phyloP scores from a whole-genome alignment of 106 monocot species.

The Hemerocallis citrina region DNA sequence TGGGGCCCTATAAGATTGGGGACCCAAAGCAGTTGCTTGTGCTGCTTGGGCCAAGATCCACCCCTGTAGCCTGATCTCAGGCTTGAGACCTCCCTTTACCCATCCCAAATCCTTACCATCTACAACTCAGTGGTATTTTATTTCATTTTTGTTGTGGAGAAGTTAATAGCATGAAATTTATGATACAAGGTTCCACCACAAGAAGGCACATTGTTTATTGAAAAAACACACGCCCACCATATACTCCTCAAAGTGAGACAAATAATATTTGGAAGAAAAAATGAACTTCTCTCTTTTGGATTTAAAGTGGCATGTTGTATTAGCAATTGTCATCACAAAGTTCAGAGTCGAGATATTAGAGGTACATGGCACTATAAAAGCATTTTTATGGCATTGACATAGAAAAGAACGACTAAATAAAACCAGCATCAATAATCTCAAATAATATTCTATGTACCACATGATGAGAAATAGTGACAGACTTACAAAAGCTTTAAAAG shows the following conservation, averaged over 20 bases:
- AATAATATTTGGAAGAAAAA: not conserved
- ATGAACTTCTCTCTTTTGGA: no score
- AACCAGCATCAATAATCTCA: not conserved
- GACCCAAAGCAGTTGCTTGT: no score
- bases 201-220: not conserved
- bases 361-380: not conserved
- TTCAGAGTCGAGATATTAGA: not conserved
- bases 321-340: not conserved
- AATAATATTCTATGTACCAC: not conserved
- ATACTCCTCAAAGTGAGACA: not conserved
- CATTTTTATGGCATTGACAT: not conserved
- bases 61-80: no score
- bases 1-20: no score
- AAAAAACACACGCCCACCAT: not conserved
- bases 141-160: no score
- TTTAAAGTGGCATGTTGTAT: not conserved
- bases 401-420: not conserved
- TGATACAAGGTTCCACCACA: not conserved
- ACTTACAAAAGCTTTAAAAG: conserved; percentile 99
- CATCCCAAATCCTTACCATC: no score
- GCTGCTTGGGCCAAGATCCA: no score
- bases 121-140: no score
- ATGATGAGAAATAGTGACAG: not conserved
- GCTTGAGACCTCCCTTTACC: no score
- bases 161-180: no score